These are phyloP conservation scores for Annulohypoxylon stygium DNA, from an alignment of 495 filamentous ascomycete species.

Conservation along the genomic window DNA sequence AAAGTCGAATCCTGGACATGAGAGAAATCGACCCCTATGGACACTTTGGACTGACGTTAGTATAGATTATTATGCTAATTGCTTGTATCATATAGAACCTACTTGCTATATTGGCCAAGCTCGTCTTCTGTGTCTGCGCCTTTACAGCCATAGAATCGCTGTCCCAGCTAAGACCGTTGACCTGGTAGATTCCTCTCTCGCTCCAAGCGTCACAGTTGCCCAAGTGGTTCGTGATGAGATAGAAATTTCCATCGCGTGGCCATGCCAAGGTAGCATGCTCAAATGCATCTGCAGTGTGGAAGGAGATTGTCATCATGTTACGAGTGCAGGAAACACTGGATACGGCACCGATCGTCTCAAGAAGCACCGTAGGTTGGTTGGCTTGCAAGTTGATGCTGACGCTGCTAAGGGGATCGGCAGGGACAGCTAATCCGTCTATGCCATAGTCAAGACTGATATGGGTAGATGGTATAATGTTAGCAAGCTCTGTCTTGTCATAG, in stretches of 20 bases:
- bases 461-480: slow-evolving; percentile 40
- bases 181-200: slow-evolving; percentile 48
- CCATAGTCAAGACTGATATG: slow-evolving; percentile 48
- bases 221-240: slow-evolving; percentile 50
- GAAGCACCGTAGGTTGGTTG: slow-evolving; percentile 45
- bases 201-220: slow-evolving; percentile 44
- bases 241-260: slow-evolving; percentile 39
- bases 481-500: slow-evolving; percentile 39
- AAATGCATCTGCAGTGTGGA: slow-evolving; percentile 45
- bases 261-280: slow-evolving; percentile 37
- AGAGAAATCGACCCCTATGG: slow-evolving; percentile 41
- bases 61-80: background rate
- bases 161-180: slow-evolving; percentile 44
- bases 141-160: slow-evolving; percentile 30
- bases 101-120: slow-evolving; percentile 47
- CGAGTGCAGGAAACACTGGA: slow-evolving; percentile 42
- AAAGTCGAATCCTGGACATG: slow-evolving; percentile 32
- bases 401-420: slow-evolving; percentile 27
- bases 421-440: slow-evolving; percentile 40
- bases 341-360: slow-evolving; percentile 50
- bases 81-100: slow-evolving; percentile 25
- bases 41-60: slow-evolving; percentile 27
- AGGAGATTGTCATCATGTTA: slow-evolving; percentile 41
- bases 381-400: slow-evolving; percentile 46
- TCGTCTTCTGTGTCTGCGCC: slow-evolving; percentile 35